Base-by-base conservation (phyloP, 257 asterid genomes). In the Nicotiana attenuata region DNA sequence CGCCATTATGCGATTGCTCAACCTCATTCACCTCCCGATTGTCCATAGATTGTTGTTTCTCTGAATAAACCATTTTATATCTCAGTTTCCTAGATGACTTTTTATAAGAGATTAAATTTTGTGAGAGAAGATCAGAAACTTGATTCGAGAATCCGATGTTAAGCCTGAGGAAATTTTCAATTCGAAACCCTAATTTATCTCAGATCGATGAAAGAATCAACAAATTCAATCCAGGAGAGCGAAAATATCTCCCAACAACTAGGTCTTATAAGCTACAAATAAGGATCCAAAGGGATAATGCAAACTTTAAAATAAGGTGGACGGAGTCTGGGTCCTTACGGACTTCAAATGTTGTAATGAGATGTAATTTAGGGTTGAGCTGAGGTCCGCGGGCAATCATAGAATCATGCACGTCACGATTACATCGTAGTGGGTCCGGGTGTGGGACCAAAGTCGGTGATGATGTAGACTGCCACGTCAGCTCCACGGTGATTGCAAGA, bases 21-120 rank as follows among this genome's bases (percentile, higher is more conserved):
- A 19, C 82, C 24, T 86, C 92, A n/a, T 90, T 91, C 78, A 57
- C 86, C 83, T 84, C 77, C 9, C 84, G 83, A 56, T 86, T 88
- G 76, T 80, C 85, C 61, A 63, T 71, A 53, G 91, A 80, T 86
- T 85, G 89, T 75, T 81, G 88, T 24, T 92, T 80, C 53, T 88
- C 90, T 33, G 94, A 84, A 41, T 41, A 65, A 60, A 63, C 92
- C 97, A 90, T 93, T 76, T 82, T 66, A 13, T 14, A 84, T 56
- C 81, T 66, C 77, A 41, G 22, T 41, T 17, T 41, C 13, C 13
- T 41, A 41, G 13, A 13, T 41, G 13, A 41, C 11, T 41, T 41
- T 8, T 41, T 41, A 41, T 8, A 41, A 41, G 50, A 9, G 9
- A 41, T 41, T 41, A 41, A 9, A 41, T 41, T 41, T 9, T 9